Conservation (phyloP, 139 green algal genomes). For the Volvox africanus region DNA sequence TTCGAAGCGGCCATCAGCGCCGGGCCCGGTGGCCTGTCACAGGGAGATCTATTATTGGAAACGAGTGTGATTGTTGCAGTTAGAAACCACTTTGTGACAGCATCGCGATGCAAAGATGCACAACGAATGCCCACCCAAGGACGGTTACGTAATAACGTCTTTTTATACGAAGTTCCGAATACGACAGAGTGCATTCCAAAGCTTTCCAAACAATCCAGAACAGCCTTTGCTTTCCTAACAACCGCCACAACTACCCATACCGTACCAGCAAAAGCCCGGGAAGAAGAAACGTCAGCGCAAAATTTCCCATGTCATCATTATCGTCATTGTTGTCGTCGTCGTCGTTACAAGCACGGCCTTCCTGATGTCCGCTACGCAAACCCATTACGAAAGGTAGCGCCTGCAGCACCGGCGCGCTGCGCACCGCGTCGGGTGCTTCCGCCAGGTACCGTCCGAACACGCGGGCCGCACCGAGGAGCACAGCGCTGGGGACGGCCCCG, state of each 20-base stretch:
- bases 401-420: not conserved
- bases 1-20: conserved; percentile 2
- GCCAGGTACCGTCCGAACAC: conserved; percentile 53
- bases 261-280: conserved; percentile 53
- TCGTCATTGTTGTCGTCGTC: not conserved
- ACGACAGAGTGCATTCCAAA: no score
- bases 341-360: not conserved
- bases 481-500: not conserved
- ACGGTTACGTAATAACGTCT: no score
- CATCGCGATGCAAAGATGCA: no score
- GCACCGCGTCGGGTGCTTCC: conserved; percentile 54
- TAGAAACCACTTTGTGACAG: no score
- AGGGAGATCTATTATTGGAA: no score
- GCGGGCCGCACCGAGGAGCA: conserved; percentile 23
- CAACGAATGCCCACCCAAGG: no score
- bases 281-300: conserved; percentile 54
- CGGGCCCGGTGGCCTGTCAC: conserved; percentile 17
- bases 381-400: conserved; percentile 54
- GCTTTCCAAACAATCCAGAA: no score
- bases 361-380: conserved; percentile 13
- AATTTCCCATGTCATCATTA: not conserved
- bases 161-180: no score
- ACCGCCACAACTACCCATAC: not conserved
- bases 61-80: no score
- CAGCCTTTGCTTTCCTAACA: no score